Percentiles rank a stretch among this genome's conserved stretches.
phyloP scores from a whole-genome alignment of 1,284 basidiomycete species.

The Heimioporus retisporus region DNA sequence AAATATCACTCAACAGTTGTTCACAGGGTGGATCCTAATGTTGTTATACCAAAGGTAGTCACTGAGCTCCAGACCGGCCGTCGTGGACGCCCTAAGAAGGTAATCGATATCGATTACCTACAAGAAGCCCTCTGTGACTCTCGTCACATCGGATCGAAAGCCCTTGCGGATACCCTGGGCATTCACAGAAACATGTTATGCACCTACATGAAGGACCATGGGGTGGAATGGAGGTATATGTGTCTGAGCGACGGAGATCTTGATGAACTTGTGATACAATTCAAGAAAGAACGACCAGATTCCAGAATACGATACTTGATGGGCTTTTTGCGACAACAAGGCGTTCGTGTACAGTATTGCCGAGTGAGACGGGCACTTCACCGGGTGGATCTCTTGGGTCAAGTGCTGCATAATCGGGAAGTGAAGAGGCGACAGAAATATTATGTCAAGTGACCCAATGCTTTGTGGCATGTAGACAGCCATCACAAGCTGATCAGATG shows the following conservation, averaged over 20 bases:
- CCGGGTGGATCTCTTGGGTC: background rate
- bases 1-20: background rate
- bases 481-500: slow-evolving; percentile 55
- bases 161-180: background rate
- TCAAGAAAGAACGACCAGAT: no score
- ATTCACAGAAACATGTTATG: background rate
- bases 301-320: no score
- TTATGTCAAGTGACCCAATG: slow-evolving; percentile 46
- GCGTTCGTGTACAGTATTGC: no score
- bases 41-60: background rate
- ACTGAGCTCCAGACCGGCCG: background rate
- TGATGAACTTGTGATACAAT: background rate
- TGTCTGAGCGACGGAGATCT: background rate
- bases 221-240: background rate
- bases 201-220: background rate
- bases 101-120: background rate
- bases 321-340: no score
- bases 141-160: background rate
- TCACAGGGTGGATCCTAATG: background rate
- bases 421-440: slow-evolving; percentile 43
- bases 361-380: no score
- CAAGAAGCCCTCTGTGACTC: background rate
- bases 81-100: background rate
- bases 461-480: slow-evolving; percentile 21
- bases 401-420: slow-evolving; percentile 5